A percentile compares a stretch with the other conserved stretches of the same genome.
Conservation (phyloP, 208 protist genomes). For the Wallacemonas sp. region DNA sequence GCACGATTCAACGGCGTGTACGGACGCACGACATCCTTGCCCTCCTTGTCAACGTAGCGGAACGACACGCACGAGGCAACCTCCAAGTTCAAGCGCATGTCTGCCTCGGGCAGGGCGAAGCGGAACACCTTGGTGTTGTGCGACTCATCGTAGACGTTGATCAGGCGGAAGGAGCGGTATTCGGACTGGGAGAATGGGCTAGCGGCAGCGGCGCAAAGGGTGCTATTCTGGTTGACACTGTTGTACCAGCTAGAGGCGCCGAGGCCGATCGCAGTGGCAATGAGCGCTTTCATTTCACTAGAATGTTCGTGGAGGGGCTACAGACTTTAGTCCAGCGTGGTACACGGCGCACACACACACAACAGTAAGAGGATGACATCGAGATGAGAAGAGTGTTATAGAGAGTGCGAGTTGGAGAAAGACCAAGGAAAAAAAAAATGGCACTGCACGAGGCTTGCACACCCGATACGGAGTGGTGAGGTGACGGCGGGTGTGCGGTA, state of each 20-base stretch:
- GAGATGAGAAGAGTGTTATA: no score
- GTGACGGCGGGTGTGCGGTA: no score
- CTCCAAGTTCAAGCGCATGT: conserved; percentile 81
- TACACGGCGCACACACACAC: background rate
- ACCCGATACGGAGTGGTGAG: no score
- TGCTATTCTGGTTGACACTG: conserved; percentile 24
- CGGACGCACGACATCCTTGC: conserved; percentile 80
- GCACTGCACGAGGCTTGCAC: no score
- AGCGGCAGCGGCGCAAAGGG: conserved; percentile 38
- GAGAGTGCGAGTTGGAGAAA: no score
- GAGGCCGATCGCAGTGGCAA: conserved; percentile 54
- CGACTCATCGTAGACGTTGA: conserved; percentile 84
- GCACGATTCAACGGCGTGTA: conserved; percentile 85
- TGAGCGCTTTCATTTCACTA: conserved; percentile 61
- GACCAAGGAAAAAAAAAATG: no score
- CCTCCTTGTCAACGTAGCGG: conserved; percentile 71
- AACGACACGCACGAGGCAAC: conserved; percentile 79
- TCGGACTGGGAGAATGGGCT: conserved; percentile 80
- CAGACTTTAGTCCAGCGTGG: background rate
- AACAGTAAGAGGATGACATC: conserved; percentile 4
- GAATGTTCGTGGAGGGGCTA: background rate
- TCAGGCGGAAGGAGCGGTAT: conserved; percentile 73
- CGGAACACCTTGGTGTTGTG: conserved; percentile 89
- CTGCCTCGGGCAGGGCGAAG: conserved; percentile 81
- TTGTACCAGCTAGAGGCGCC: conserved; percentile 58